Conservation (phyloP, 768 basidiomycete species). For the Mrakia gelida region DNA sequence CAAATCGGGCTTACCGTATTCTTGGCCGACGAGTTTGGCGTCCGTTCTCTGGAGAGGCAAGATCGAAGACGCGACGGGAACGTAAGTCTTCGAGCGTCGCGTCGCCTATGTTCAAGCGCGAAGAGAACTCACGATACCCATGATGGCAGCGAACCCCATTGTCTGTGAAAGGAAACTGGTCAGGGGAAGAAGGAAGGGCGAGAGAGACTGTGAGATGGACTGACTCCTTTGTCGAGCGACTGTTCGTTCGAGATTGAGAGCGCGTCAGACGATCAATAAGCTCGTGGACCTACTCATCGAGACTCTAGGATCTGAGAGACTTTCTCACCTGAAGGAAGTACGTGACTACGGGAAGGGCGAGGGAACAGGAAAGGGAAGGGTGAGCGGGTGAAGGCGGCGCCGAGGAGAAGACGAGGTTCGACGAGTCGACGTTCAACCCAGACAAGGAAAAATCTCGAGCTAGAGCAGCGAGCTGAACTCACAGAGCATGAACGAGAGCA, state of each 20-base stretch:
- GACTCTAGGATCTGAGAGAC: not conserved
- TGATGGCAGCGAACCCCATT: constrained; percentile 37
- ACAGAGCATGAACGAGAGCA: constrained; percentile 51
- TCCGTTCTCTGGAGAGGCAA: constrained; percentile 38
- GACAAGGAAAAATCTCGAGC: not conserved
- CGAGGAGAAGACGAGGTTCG: not conserved
- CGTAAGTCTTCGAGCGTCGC: too few species aligned
- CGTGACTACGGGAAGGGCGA: constrained; percentile 30
- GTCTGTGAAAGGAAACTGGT: constrained; percentile 19
- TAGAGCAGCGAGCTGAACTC: not conserved
- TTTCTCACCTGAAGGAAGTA: constrained; percentile 39
- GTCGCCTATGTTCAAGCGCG: too few species aligned
- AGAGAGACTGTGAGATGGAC: constrained; percentile 44
- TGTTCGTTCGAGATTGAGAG: constrained; percentile 37
- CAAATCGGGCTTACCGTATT: constrained; percentile 50
- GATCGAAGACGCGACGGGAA: too few species aligned
- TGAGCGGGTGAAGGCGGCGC: not conserved
- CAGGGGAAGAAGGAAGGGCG: not conserved
- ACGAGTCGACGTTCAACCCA: too few species aligned
- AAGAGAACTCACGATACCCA: constrained; percentile 34
- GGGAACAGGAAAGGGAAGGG: constrained; percentile 26
- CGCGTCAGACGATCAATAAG: too few species aligned
- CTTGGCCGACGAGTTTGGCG: constrained; percentile 51
- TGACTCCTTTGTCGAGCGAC: constrained; percentile 52
- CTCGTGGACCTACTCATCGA: not conserved